Conservation (phyloP, 768 basidiomycete genomes). For the Tephrocybe sp. region DNA sequence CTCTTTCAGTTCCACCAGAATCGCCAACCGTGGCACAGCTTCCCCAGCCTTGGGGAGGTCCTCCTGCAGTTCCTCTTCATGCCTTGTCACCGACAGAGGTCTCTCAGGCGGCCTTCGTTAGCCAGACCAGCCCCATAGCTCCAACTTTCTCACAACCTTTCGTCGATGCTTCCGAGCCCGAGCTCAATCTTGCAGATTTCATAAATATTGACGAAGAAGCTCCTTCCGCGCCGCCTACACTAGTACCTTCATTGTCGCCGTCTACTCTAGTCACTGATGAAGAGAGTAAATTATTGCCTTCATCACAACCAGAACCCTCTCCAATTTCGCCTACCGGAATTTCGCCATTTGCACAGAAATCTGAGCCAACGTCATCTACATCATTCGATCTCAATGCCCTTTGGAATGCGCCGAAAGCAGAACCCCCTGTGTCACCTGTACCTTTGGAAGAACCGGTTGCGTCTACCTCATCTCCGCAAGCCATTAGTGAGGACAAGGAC, state of each 20-base stretch:
- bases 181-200: conserved; percentile 70
- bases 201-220: conserved; percentile 76
- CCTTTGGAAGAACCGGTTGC: conserved; percentile 15
- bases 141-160: conserved; percentile 18
- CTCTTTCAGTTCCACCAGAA: conserved; percentile 70
- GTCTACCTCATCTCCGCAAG: conserved; percentile 21
- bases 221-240: conserved; percentile 29
- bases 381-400: conserved; percentile 75
- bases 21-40: conserved; percentile 48
- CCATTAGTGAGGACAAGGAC: conserved; percentile 34
- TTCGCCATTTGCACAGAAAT: conserved; percentile 46
- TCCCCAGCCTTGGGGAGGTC: conserved; percentile 57
- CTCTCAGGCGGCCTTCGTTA: conserved; percentile 25
- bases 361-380: conserved; percentile 40
- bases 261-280: conserved; percentile 11
- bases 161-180: conserved; percentile 51
- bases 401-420: conserved; percentile 56
- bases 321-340: conserved; percentile 34
- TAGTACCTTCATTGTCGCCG: conserved; percentile 9
- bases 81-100: conserved; percentile 29
- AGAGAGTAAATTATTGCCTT: conserved; percentile 15
- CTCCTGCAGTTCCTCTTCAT: conserved; percentile 54
- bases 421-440: conserved; percentile 16
- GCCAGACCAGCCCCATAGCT: conserved; percentile 10
- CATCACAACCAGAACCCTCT: conserved; percentile 14